Conservation (phyloP, 116 monocot genomes). For the Phalaenopsis hybrid region DNA sequence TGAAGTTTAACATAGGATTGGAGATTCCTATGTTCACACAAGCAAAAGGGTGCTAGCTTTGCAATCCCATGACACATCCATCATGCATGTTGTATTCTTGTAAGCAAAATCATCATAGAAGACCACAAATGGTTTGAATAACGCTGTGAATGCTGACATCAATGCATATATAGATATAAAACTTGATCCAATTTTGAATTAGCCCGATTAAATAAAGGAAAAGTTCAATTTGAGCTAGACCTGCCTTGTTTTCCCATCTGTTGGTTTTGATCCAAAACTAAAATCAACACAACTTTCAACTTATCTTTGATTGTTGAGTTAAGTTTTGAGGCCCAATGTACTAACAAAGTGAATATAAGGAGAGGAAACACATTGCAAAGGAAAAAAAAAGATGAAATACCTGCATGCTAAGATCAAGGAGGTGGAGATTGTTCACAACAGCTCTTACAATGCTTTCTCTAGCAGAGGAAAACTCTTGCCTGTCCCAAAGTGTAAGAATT, state of each 20-base stretch:
- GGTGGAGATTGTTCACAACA: conserved; percentile 89
- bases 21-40: background rate
- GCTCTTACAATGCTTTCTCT: conserved; percentile 95
- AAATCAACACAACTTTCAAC: background rate
- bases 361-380: background rate
- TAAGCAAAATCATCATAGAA: background rate
- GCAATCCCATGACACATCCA: background rate
- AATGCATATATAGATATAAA: background rate
- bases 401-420: conserved; percentile 98
- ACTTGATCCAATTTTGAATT: background rate
- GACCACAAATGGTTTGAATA: background rate
- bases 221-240: background rate
- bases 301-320: background rate
- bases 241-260: background rate
- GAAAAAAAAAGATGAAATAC: conserved; percentile 17
- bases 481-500: conserved; percentile 90
- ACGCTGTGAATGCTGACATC: background rate
- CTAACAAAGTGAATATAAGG: background rate
- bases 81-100: background rate
- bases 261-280: background rate
- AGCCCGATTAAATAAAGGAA: background rate
- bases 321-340: background rate
- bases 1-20: background rate
- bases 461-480: conserved; percentile 96
- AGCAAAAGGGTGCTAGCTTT: background rate